Evolutionary conservation across 2,329 filamentous ascomycete genomes (phyloP), one percentile per base, ranked within the genome.

Genomic region (Zymoseptoria tritici): DNA sequence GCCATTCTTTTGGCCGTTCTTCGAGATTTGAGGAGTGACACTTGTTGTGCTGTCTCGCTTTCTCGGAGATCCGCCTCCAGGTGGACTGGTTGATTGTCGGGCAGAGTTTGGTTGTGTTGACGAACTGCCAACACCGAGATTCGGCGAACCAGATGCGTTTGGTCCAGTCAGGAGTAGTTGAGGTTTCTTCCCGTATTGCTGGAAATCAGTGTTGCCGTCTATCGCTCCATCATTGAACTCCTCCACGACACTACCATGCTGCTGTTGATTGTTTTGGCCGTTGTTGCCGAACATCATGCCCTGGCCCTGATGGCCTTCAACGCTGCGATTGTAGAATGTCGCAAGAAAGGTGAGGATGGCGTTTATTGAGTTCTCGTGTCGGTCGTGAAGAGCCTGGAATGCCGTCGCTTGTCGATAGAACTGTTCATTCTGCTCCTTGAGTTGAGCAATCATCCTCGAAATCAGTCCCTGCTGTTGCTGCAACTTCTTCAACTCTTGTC

Each of bases 351-450:
- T 96, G 50, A 99, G 82, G 63, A 99, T 97, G n/a, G 93, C 93
- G 71, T 97, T 97, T 75, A 99, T 97, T 0, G 93, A 97, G 72
- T 93, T 96, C 72, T 99, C 94, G 70, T 99, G 94, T n/a, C 94
- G 87, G 67, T 93, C 91, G 71, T 97, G 93, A 71, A 96, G 85
- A 60, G 85, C 89, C 74, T 97, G 92, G 72, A 97, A 97, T 60
- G 89, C 86, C 52, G 89, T 83, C 0, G 93, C 92, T 74, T 97
- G 91, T 58, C 89, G 88, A 69, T 92, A 95, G 29, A 97, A 83
- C 62, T 93, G 86, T 62, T 91, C 86, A 71, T 97, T 94, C 69
- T 97, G 92, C 61, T 88, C 84, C 58, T 91, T 88, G 60, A 97
- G 79, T 58, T 89, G 85, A 57, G 81, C 83, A 66, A 99, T 91